phyloP scores from a whole-genome alignment of 805 yeast genomes.

The Lipomyces starkeyi region DNA sequence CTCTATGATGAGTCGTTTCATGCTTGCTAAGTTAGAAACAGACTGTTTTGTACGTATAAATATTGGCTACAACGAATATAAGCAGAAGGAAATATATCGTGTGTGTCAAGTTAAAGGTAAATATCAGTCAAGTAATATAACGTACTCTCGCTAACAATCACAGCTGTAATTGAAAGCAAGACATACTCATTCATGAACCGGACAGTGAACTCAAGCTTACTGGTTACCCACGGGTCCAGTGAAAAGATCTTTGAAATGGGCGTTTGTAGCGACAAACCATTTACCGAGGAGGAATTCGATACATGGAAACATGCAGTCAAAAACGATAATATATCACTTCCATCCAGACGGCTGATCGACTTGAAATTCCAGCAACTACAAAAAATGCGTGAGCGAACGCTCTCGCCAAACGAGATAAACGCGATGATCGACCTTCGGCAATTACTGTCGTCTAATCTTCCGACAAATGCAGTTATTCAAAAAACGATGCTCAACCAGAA shows the following conservation, averaged over 20 bases:
- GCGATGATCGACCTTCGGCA: constrained; percentile 77
- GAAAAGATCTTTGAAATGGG: constrained; percentile 78
- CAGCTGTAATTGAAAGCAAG: constrained; percentile 41
- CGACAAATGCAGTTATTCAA: constrained; percentile 77
- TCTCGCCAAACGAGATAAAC: constrained; percentile 75
- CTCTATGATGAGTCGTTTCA: neutral
- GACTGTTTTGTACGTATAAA: constrained; percentile 78
- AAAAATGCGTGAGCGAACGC: constrained; percentile 64
- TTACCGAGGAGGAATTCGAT: constrained; percentile 73
- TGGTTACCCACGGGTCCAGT: constrained; percentile 81
- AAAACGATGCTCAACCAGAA: constrained; percentile 75
- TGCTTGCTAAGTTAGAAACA: neutral
- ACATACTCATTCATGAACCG: constrained; percentile 59
- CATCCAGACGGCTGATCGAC: constrained; percentile 67
- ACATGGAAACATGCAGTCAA: constrained; percentile 67
- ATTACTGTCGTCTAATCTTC: constrained; percentile 62
- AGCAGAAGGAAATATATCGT: constrained; percentile 72
- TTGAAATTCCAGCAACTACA: constrained; percentile 67
- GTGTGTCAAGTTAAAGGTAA: constrained; percentile 78
- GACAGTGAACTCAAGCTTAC: constrained; percentile 62
- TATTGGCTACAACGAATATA: constrained; percentile 70
- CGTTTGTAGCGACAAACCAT: constrained; percentile 77
- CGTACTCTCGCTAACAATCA: neutral
- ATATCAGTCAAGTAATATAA: constrained; percentile 44
- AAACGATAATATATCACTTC: constrained; percentile 62